Base-by-base conservation (phyloP, 1,284 basidiomycete genomes). In the Puccinia hordei region DNA sequence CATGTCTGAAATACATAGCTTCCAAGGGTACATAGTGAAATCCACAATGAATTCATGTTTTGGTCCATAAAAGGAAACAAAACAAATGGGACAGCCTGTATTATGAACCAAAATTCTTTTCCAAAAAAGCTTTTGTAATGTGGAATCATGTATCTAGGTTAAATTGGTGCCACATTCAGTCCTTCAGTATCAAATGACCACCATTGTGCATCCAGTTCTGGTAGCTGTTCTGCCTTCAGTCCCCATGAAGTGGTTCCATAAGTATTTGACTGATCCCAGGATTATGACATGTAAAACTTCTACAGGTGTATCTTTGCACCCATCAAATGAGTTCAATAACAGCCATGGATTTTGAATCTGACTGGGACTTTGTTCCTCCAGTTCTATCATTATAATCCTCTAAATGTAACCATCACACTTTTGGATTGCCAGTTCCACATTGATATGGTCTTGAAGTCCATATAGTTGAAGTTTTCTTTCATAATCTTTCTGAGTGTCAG, bases 1-100 rank as follows among this genome's bases (percentile, higher is more conserved):
- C 79, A 73, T 0, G 86, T 86, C 68, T 63, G 61, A 63, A 63
- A 63, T 17, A 30, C 30, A 3, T 10, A 41, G 33, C 13, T 66
- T 35, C 35, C 81, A 0, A 46, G 30, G 38, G 38, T 12, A n/a
- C 55, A 57, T 57, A 57, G 27, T 0, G 24, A 57, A 2, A 12
- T 1, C 55, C 55, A 57, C 12, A 57, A 24, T 27, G 12, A 0
- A 12, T 27, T 57, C 24, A 22, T 5, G n/a, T 41, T 4, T 27
- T 57, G n/a, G 9, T 24, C 24, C 55, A 57, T 57, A 2, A 57
- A 57, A 27, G 22, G 55, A 13, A 57, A 57, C 12, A 57, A 9
- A 27, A 57, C 55, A 57, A 57, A 57, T 5, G 55, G 55, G 0
- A n/a, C 55, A 24, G 19, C 55, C 12, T 57, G 55, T 6, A 57